phyloP scores from a whole-genome alignment of 176 grass and related monocot species.

The Avena atlantica region DNA sequence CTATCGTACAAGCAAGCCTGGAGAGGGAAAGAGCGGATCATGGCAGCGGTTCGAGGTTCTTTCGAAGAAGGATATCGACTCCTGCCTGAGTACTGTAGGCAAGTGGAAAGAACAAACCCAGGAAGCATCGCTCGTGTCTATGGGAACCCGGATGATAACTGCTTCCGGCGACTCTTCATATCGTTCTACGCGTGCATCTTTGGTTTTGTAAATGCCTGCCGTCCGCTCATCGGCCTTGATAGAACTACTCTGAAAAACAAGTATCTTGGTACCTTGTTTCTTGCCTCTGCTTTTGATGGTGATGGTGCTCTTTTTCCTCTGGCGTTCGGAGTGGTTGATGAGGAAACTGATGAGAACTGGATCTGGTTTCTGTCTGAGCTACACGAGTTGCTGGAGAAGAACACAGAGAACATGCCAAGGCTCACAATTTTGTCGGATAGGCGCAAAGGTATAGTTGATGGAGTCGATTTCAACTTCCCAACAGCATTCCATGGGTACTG shows the following conservation, averaged over 20 bases:
- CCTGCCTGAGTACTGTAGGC: constrained; percentile 83
- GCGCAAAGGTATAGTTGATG: constrained; percentile 87
- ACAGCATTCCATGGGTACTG: constrained; percentile 96
- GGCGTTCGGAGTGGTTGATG: constrained; percentile 95
- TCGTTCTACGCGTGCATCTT: constrained; percentile 94
- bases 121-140: constrained; percentile 89
- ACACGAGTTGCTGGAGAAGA: constrained; percentile 84
- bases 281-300: constrained; percentile 93
- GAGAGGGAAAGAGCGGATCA: constrained; percentile 98
- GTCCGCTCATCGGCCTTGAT: constrained; percentile 91
- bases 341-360: constrained; percentile 97
- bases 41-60: constrained; percentile 88
- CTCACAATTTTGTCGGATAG: constrained; percentile 93
- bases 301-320: constrained; percentile 94
- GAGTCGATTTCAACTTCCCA: constrained; percentile 97
- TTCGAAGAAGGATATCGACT: constrained; percentile 97
- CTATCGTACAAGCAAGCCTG: constrained; percentile 98
- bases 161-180: constrained; percentile 83
- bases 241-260: constrained; percentile 86
- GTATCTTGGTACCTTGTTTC: constrained; percentile 93
- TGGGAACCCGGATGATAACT: constrained; percentile 76
- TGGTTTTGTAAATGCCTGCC: constrained; percentile 95
- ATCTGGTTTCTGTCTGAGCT: constrained; percentile 96
- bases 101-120: constrained; percentile 86
- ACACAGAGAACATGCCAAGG: constrained; percentile 97